phyloP scores from a whole-genome alignment of 2,329 filamentous ascomycete genomes.

The Zymoseptoria passerinii region DNA sequence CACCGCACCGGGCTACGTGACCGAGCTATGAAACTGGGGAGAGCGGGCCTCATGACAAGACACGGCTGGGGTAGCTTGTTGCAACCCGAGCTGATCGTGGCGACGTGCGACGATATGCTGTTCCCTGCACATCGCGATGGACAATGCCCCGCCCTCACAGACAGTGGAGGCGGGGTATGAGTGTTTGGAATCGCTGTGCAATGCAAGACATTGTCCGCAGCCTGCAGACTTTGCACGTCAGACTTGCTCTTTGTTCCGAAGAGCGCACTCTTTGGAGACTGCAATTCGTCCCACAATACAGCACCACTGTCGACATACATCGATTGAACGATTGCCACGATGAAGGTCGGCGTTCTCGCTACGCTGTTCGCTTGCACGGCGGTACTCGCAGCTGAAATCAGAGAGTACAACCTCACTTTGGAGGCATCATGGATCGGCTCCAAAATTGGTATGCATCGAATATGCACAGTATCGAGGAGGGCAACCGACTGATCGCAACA shows the following conservation, averaged over 20 bases:
- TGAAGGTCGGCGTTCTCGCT: neutral
- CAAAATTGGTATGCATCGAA: slow-evolving; percentile 2
- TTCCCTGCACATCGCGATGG: neutral
- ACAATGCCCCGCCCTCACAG: neutral
- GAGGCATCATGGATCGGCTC: slow-evolving; percentile 7
- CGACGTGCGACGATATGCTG: neutral
- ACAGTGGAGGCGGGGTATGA: neutral
- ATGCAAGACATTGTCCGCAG: neutral
- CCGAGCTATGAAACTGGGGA: neutral
- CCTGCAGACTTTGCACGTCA: neutral
- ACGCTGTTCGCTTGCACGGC: neutral
- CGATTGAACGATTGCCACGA: neutral
- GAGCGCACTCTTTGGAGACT: neutral
- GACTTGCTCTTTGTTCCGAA: neutral
- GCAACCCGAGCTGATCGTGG: neutral
- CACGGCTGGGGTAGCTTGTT: neutral
- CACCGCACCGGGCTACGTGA: neutral
- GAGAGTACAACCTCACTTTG: slow-evolving; percentile 15
- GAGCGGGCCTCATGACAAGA: neutral
- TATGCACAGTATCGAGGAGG: too few species aligned
- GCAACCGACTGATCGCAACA: neutral
- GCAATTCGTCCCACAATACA: neutral
- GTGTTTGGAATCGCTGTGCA: neutral
- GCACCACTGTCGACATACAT: neutral
- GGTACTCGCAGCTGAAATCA: slow-evolving; percentile 1